phyloP scores from a whole-genome alignment of 495 filamentous ascomycete species.

The Lasiosphaeria ovina region DNA sequence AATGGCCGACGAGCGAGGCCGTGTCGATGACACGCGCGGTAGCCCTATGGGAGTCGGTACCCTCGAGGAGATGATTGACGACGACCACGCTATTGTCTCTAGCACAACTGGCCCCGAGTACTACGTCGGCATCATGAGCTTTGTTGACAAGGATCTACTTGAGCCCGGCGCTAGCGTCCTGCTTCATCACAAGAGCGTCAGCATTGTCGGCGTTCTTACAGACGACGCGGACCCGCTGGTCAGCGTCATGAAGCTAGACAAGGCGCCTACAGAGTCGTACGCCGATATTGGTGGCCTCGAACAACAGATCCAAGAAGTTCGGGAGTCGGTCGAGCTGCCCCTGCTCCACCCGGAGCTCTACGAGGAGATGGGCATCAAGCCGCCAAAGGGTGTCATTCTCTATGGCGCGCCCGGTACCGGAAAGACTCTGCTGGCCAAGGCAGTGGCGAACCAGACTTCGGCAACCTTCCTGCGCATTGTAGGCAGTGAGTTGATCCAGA shows the following conservation, averaged over 20 bases:
- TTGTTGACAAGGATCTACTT: slow-evolving; percentile 97
- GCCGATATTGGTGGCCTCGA: slow-evolving; percentile 98
- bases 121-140: slow-evolving; percentile 99
- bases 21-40: slow-evolving; percentile 97
- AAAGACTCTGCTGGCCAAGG: slow-evolving; percentile 96
- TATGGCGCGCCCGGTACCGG: slow-evolving; percentile 97
- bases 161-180: slow-evolving; percentile 95
- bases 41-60: slow-evolving; percentile 99
- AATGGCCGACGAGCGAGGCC: slow-evolving; percentile 90
- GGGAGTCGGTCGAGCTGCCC: slow-evolving; percentile 94
- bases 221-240: slow-evolving; percentile 96
- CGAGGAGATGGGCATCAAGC: slow-evolving; percentile 99
- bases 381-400: slow-evolving; percentile 98
- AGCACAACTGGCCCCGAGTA: slow-evolving; percentile 97
- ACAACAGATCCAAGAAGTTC: slow-evolving; percentile 93
- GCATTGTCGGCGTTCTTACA: slow-evolving; percentile 94
- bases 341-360: slow-evolving; percentile 96
- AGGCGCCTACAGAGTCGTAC: slow-evolving; percentile 96
- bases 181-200: slow-evolving; percentile 95
- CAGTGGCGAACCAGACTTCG: slow-evolving; percentile 97
- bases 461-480: slow-evolving; percentile 98
- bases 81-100: slow-evolving; percentile 98
- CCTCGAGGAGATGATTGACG: slow-evolving; percentile 98
- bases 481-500: slow-evolving; percentile 96
- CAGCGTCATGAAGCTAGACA: slow-evolving; percentile 99